Base-by-base conservation (phyloP, 1,284 basidiomycete species). In the Microbotryum lychnidis-dioicae region DNA sequence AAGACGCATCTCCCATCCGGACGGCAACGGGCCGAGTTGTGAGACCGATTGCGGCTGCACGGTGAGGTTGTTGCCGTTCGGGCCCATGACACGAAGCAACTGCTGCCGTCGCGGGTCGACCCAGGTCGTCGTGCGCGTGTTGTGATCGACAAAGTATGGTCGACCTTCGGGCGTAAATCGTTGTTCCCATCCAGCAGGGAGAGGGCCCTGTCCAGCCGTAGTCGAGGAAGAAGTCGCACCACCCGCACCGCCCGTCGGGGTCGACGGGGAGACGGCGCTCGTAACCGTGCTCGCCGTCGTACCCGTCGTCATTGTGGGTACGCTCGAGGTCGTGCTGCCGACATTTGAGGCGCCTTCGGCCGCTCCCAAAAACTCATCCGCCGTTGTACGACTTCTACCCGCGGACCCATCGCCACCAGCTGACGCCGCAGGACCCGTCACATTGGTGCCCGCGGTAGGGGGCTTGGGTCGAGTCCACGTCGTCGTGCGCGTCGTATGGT, bases 161-260 rank as follows among this genome's bases (percentile, higher is more conserved):
- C 96, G 82, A 6, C 94, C 94, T 77, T 97, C 92, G n/a, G 93
- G 87, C 1, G 93, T 97, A 73, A 90, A 87, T 47, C 94, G 86
- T 76, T 98, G 94, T 76, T 98, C 96, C 96, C 96, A 98, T 20
- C 94, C 96, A 21, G 90, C 84, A 0, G 94, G 96, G 6, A 98
- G 81, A 20, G 84, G 85, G 0, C 91, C 91, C 2, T 82, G 79
- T 9, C 89, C 90, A 50, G 86, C 82, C 16, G 88, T 89, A 16
- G 94, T 88, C 58, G 69, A 69, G n/a, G 52, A 68, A 31, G 68
- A 61, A 7, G n/a, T 58, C 63, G 78, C 83, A 0, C 50, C 57
- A 16, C 64, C 67, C 51, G 59, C 70, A 10, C 55, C 69, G 56
- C 61, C 67, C 4, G 61, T 51, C 2, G 58, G 47, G 7, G 60